Evolutionary conservation across 2,329 filamentous ascomycete species (phyloP).

Genomic region (Cyphellophora europaea): DNA sequence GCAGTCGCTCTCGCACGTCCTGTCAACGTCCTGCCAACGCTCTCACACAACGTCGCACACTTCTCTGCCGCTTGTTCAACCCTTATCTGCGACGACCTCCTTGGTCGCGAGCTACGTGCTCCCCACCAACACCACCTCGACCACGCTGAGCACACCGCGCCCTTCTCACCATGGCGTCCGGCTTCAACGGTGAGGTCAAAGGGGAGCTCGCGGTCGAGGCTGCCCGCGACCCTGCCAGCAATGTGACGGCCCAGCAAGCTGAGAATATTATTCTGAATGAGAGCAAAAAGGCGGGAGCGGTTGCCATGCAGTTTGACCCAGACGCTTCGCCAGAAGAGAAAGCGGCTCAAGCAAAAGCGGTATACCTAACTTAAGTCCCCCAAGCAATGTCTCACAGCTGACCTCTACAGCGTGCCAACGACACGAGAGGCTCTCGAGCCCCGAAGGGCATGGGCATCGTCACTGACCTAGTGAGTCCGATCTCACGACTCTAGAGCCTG

Average conservation of each 20-base stretch:
- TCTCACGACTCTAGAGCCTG: constrained; percentile 2
- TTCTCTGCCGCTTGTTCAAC: neutral
- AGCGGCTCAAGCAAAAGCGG: constrained; percentile 65
- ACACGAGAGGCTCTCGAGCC: constrained; percentile 7
- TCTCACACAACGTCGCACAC: neutral
- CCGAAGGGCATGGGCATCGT: constrained; percentile 44
- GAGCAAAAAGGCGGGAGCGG: constrained; percentile 66
- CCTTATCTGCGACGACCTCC: neutral
- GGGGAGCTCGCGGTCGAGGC: constrained; percentile 71
- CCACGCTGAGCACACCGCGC: too few species aligned
- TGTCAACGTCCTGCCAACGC: neutral
- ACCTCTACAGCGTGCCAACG: constrained; percentile 40
- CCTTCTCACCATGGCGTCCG: constrained; percentile 13
- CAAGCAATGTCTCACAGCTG: neutral
- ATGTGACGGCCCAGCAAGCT: constrained; percentile 59
- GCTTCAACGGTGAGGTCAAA: constrained; percentile 55
- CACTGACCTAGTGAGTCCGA: constrained; percentile 56
- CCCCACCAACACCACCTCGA: too few species aligned
- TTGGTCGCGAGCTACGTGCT: neutral
- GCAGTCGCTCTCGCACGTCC: too few species aligned
- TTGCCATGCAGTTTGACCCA: constrained; percentile 80
- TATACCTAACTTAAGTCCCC: constrained; percentile 26
- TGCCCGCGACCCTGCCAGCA: constrained; percentile 60
- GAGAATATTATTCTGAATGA: constrained; percentile 67
- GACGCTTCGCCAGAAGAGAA: constrained; percentile 78